Evolutionary conservation across 1,139 yeast genomes (phyloP), one percentile per base, ranked within the genome.

Genomic region (Saccharomyces hybrid): DNA sequence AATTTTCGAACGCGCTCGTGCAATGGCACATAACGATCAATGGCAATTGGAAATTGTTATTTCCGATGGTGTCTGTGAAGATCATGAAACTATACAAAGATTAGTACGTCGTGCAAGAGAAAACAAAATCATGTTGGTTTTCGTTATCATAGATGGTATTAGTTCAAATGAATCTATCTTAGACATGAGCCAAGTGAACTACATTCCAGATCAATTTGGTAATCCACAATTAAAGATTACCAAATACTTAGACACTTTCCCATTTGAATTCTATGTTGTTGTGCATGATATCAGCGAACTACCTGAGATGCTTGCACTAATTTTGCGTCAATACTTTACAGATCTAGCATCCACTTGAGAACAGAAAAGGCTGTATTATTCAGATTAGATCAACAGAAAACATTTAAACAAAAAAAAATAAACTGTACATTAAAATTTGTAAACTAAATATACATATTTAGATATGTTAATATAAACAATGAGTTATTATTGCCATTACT

Each of bases 41-140:
- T 93, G 98, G 97, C 96, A 90, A 72, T 77, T 95, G 60, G 89
- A 95, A 69, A 89, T 95, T 58, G 86, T 95, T 59, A 79, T 95
- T 48, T 88, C 96, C 3, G 99, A 93, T 74, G 99, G 99, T 73
- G 89, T 93, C 51, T 91, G 97, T 71, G 99, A 93, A 70, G 95
- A 89, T 69, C 99, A 93, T 70, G 93, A 81, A 29, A 82, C 87
- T 0, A 78, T 93, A 52, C 82, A 86, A 62, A 78, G 93, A 58
- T 76, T 91, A 65, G 97, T 93, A 6, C 84, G 99, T 67, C 83
- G 81, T 61, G 99, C 99, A 1, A 80, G 96, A 64, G 98, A 93
- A 63, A 88, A 89, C 63, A 86, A 85, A 66, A 86, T 95, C 61
- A 91, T 95, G 97, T 77, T 93, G 65, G 98, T 95, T 51, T 95